phyloP scores from a whole-genome alignment of 805 yeast species.

The Hanseniaspora mollemarum region DNA sequence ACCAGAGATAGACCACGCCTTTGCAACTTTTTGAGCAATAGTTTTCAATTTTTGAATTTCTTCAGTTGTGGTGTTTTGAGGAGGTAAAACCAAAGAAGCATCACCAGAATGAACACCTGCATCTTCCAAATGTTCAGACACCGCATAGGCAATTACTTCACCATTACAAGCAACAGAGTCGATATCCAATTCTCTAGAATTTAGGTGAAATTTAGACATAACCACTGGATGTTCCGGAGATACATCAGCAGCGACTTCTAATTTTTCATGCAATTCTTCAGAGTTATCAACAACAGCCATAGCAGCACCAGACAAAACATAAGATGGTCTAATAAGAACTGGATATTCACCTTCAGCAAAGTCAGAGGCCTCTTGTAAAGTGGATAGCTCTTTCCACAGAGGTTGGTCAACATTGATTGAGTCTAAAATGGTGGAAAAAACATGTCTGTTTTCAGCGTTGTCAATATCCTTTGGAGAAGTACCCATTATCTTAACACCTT shows the following conservation, averaged over 20 bases:
- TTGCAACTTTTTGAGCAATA: slow-evolving; percentile 92
- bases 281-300: slow-evolving; percentile 91
- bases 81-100: slow-evolving; percentile 93
- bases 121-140: slow-evolving; percentile 95
- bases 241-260: slow-evolving; percentile 91
- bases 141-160: slow-evolving; percentile 89
- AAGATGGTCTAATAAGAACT: slow-evolving; percentile 93
- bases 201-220: slow-evolving; percentile 89
- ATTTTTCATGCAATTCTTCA: slow-evolving; percentile 75
- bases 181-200: slow-evolving; percentile 96
- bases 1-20: slow-evolving; percentile 90
- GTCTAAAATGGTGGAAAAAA: slow-evolving; percentile 94
- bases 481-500: slow-evolving; percentile 89
- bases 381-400: slow-evolving; percentile 95
- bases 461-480: slow-evolving; percentile 98
- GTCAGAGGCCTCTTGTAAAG: slow-evolving; percentile 79
- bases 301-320: slow-evolving; percentile 96
- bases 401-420: slow-evolving; percentile 96
- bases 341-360: slow-evolving; percentile 82
- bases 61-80: slow-evolving; percentile 86
- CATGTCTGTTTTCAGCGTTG: slow-evolving; percentile 94
- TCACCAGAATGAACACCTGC: slow-evolving; percentile 99
- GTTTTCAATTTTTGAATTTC: slow-evolving; percentile 83
- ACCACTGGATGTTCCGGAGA: slow-evolving; percentile 98
- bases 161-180: slow-evolving; percentile 97